phyloP scores from a whole-genome alignment of 768 basidiomycete genomes.

The Tylopilus sp. region DNA sequence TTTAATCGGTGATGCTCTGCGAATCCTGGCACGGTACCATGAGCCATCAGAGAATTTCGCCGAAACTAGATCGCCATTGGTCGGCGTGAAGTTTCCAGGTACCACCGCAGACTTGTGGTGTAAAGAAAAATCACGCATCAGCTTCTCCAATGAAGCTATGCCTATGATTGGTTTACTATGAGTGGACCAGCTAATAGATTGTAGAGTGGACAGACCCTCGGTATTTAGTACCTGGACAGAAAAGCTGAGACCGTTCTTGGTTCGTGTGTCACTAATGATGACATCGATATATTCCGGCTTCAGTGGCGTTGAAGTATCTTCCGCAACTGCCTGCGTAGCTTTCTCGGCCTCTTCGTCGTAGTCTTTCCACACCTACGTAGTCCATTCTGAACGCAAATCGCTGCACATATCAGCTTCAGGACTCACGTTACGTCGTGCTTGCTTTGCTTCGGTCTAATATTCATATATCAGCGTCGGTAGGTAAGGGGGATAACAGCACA shows the following conservation, averaged over 20 bases:
- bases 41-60: slow-evolving; percentile 92
- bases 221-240: slow-evolving; percentile 93
- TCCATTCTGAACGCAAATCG: background rate
- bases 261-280: slow-evolving; percentile 84
- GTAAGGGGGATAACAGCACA: slow-evolving; percentile 10
- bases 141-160: slow-evolving; percentile 85
- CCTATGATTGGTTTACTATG: slow-evolving; percentile 42
- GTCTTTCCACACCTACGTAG: slow-evolving; percentile 75
- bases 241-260: slow-evolving; percentile 72
- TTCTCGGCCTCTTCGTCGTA: slow-evolving; percentile 74
- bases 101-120: slow-evolving; percentile 70
- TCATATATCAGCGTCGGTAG: slow-evolving; percentile 1
- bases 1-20: slow-evolving; percentile 80
- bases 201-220: slow-evolving; percentile 56
- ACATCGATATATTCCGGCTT: slow-evolving; percentile 89
- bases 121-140: slow-evolving; percentile 91
- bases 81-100: slow-evolving; percentile 72
- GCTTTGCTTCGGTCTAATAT: slow-evolving; percentile 77
- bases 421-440: slow-evolving; percentile 70
- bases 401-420: background rate
- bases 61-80: slow-evolving; percentile 85
- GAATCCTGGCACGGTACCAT: slow-evolving; percentile 96
- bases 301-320: slow-evolving; percentile 49
- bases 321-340: slow-evolving; percentile 44
- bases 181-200: background rate